Evolutionary conservation across 1,284 basidiomycete genomes (phyloP).

Genomic region (Acaromyces ingoldii): DNA sequence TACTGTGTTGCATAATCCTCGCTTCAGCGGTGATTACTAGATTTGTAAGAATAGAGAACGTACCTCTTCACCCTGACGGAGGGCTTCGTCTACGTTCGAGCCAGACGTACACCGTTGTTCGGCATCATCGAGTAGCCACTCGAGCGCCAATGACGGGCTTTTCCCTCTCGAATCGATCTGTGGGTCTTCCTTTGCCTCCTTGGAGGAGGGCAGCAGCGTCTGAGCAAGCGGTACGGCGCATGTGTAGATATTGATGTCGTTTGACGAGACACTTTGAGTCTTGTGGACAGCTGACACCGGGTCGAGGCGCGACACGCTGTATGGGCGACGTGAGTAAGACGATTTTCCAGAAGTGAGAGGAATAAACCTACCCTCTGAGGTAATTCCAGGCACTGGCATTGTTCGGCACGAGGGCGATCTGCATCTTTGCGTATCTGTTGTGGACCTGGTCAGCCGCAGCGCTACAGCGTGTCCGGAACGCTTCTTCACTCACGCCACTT

Average conservation of each 20-base stretch:
- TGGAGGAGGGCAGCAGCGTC: slow-evolving; percentile 13
- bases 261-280: too few relatives aligned
- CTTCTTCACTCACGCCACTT: slow-evolving; percentile 61
- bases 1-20: background rate
- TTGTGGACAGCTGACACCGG: slow-evolving; percentile 1
- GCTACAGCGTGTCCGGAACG: slow-evolving; percentile 52
- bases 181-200: slow-evolving; percentile 17
- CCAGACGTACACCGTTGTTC: too few relatives aligned
- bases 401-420: slow-evolving; percentile 27
- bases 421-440: slow-evolving; percentile 20
- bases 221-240: slow-evolving; percentile 6
- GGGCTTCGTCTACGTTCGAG: too few relatives aligned
- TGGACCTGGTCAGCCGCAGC: slow-evolving; percentile 12
- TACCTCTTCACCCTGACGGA: too few relatives aligned
- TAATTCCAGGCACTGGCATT: slow-evolving; percentile 46
- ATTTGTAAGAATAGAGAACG: too few relatives aligned
- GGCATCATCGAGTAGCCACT: slow-evolving; percentile 35
- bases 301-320: background rate
- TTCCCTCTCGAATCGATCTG: slow-evolving; percentile 20
- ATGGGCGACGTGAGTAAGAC: slow-evolving; percentile 3
- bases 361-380: slow-evolving; percentile 24
- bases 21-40: too few relatives aligned
- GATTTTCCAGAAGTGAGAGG: too few relatives aligned
- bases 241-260: background rate
- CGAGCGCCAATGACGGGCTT: slow-evolving; percentile 25